Conservation (phyloP, 805 yeast species). For the Sugiyamaella boreocaroliniensis region DNA sequence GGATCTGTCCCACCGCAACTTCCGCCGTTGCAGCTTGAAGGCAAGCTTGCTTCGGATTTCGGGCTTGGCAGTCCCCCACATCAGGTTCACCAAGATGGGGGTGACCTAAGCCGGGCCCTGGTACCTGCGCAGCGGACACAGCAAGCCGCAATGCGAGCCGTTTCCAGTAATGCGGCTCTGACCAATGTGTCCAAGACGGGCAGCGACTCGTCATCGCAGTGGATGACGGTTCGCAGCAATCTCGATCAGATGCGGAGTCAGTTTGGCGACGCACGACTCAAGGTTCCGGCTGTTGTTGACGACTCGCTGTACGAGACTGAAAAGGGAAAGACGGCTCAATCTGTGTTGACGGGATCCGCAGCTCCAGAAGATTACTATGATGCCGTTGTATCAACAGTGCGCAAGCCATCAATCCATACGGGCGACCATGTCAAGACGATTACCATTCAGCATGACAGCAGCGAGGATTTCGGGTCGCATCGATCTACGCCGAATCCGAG, state of each 20-base stretch:
- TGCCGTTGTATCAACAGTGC: constrained; percentile 12
- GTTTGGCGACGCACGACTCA: not conserved
- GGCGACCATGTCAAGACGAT: constrained; percentile 21
- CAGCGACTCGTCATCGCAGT: constrained; percentile 7
- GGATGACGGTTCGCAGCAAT: constrained; percentile 18
- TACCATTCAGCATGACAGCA: constrained; percentile 8
- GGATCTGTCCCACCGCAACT: not conserved
- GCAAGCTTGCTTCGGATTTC: not conserved
- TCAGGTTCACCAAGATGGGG: not conserved
- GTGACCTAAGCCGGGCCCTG: not conserved
- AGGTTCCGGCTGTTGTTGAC: constrained; percentile 2
- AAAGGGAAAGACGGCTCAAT: constrained; percentile 6
- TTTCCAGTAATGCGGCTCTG: not conserved
- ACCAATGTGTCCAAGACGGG: not conserved
- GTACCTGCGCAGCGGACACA: not conserved
- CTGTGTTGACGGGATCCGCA: constrained; percentile 13
- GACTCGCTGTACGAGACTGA: constrained; percentile 2
- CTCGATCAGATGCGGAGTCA: constrained; percentile 14
- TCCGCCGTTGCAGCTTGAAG: not conserved
- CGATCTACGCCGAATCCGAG: constrained; percentile 1
- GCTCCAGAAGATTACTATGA: constrained; percentile 17
- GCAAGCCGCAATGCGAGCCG: not conserved
- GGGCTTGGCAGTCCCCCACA: not conserved
- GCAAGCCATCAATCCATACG: constrained; percentile 19
- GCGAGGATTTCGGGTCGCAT: not conserved